Evolutionary conservation across 2,329 filamentous ascomycete species (phyloP).

Genomic region (Botrytis squamosa): DNA sequence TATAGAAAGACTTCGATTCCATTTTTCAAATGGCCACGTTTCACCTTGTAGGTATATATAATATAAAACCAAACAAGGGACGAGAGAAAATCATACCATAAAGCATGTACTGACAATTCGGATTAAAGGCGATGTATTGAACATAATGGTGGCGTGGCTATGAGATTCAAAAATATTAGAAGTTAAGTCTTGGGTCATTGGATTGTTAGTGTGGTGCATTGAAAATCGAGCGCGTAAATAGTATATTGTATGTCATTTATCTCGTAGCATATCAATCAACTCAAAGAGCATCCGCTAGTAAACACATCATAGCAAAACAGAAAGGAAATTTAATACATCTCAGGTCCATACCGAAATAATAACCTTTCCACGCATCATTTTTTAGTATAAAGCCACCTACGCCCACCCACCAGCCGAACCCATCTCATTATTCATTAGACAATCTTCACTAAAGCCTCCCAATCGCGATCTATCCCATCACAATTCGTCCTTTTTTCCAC

Average conservation of each 20-base stretch:
- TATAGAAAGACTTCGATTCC: background rate
- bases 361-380: background rate
- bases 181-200: background rate
- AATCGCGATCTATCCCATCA: slow-evolving; percentile 34
- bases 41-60: background rate
- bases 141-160: background rate
- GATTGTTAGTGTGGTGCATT: background rate
- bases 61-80: background rate
- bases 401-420: background rate
- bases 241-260: slow-evolving; percentile 6
- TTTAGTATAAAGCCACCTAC: background rate
- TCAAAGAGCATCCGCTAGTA: background rate
- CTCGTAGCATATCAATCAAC: background rate
- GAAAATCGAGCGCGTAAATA: too few relatives aligned
- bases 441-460: background rate
- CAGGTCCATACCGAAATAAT: background rate
- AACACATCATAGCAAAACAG: background rate
- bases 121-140: background rate
- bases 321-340: background rate
- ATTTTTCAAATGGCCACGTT: background rate
- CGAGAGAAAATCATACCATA: background rate
- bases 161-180: background rate
- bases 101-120: background rate
- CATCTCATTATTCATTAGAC: slow-evolving; percentile 16
- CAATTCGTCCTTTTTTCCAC: slow-evolving; percentile 51